A percentile compares a stretch with the other conserved stretches of the same genome.
Evolutionary conservation across 176 grass and related monocot genomes (phyloP).

Genomic region (Oryza meyeriana): DNA sequence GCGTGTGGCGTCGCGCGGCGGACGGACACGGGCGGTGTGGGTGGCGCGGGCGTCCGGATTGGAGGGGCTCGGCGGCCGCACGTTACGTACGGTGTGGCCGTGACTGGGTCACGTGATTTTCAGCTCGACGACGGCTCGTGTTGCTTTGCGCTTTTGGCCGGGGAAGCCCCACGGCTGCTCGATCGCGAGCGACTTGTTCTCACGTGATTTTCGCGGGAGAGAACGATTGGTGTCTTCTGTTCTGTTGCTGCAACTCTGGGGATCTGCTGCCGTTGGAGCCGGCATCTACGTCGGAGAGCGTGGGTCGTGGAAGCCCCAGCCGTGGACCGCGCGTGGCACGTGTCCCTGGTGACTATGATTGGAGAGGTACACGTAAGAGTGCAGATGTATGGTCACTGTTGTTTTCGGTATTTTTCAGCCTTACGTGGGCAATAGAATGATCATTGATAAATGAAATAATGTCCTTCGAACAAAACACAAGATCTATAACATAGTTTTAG

Average conservation of each 20-base stretch:
- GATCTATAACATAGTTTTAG: no score
- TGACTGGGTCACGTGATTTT: neutral
- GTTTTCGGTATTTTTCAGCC: neutral
- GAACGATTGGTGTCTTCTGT: neutral
- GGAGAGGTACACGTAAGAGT: neutral
- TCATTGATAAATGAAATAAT: no score
- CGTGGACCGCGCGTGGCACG: neutral
- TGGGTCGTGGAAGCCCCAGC: neutral
- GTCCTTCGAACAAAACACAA: no score
- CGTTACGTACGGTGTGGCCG: neutral
- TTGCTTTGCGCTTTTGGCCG: neutral
- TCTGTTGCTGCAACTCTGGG: neutral
- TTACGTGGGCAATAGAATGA: no score
- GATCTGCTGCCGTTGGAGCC: neutral
- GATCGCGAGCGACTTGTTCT: neutral
- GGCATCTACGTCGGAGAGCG: neutral
- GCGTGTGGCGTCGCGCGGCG: neutral
- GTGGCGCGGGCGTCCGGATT: neutral
- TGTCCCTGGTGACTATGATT: neutral
- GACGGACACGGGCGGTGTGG: neutral
- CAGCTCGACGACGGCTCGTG: neutral
- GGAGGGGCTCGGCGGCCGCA: constrained; percentile 17
- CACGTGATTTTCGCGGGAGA: constrained; percentile 24
- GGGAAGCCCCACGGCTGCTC: no score
- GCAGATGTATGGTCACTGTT: neutral